Conservation (phyloP, 495 filamentous ascomycete species). For the Schizothecium vesticola region DNA sequence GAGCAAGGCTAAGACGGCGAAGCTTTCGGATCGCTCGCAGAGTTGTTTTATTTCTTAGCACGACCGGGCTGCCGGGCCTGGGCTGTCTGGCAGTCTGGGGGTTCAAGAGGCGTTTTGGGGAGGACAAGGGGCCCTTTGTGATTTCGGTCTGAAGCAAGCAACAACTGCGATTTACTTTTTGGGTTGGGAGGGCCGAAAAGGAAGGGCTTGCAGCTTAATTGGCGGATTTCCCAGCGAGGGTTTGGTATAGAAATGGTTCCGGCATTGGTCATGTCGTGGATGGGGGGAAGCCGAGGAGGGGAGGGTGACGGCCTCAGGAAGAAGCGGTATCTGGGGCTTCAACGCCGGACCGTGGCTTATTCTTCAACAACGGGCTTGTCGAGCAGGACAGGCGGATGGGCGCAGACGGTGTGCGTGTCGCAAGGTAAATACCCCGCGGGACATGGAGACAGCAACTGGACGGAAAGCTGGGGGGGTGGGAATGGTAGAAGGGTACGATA, state of each 20-base stretch:
- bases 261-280: background rate
- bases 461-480: background rate
- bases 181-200: background rate
- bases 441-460: background rate
- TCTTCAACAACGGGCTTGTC: background rate
- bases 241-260: background rate
- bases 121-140: background rate
- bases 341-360: background rate
- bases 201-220: background rate
- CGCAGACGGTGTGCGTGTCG: background rate
- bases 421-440: no score
- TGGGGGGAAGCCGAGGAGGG: background rate
- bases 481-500: background rate
- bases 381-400: no score
- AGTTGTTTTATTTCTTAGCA: slow-evolving; percentile 1
- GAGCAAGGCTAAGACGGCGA: background rate
- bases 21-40: background rate
- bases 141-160: background rate
- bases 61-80: background rate
- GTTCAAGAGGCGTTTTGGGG: background rate
- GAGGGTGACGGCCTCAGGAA: no score
- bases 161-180: background rate
- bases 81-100: background rate
- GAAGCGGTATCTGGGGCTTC: background rate
- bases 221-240: background rate